Base-by-base conservation (phyloP, 129 eudicot genomes). In the Deinandra increscens region DNA sequence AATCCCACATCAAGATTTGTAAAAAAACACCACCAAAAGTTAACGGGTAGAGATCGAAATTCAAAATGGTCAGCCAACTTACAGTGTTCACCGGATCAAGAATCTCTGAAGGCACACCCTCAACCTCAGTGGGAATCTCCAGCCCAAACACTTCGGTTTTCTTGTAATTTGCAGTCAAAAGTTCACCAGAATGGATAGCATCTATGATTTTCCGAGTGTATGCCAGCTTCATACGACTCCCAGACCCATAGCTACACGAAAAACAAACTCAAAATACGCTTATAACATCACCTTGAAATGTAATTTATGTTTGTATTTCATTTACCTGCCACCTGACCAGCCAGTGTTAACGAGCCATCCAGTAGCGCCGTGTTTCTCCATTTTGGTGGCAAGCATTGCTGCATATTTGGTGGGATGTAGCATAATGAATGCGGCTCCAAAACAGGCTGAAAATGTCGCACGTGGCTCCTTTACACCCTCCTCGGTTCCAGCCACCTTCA, bases 281-380 rank as follows among this genome's bases (percentile, higher is more conserved):
- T 7, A 42, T 12, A 26, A 39, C 29, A 7, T 11, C 26, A 38
- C 23, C 10, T 19, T n/a, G 29, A 53, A 20, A 29, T 17, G 12
- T 5, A 15, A 15, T 4, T 26, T 26, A 6, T n/a, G 38, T 19
- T 34, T 12, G 19, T 23, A 29, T 51, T 22, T 7, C 53, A 31
- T 72, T 2, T 81, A 89, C 97, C 97, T 92, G 83, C 98, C 98
- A 53, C 96, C 98, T 12, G 98, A 89, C 98, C 98, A 92, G 75
- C 98, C 98, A 18, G 98, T 92, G 80, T 92, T 92, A 33, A 92
- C 98, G 5, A 92, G 98, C 98, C 98, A 92, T 15, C 89, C 98
- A 0, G 96, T 89, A 26, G 98, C 98, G 39, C 98, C 98, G 51
- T 88, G 94, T 81, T 88, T 86, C 59, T 88, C 90, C 98, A 92